phyloP scores from a whole-genome alignment of 768 basidiomycete genomes.

The Panaeolus papilionaceus region DNA sequence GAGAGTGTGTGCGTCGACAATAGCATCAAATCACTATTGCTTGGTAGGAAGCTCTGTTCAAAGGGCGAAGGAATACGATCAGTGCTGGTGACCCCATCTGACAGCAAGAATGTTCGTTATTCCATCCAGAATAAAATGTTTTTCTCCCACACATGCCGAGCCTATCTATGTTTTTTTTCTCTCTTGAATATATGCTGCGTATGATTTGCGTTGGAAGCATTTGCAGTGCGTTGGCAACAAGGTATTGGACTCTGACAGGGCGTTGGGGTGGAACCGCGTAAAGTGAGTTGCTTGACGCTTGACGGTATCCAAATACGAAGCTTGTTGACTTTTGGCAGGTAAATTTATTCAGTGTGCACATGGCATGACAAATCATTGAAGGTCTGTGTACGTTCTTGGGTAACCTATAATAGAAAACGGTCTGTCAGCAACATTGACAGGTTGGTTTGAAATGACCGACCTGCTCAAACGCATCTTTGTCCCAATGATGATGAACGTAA shows the following conservation, averaged over 20 bases:
- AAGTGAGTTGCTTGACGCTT: background rate
- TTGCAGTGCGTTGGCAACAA: background rate
- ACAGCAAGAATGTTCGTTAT: background rate
- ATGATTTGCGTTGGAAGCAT: background rate
- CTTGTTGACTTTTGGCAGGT: background rate
- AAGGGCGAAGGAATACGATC: background rate
- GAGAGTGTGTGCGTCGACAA: background rate
- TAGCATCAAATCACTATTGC: background rate
- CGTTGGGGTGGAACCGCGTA: background rate
- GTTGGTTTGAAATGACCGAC: conserved; percentile 27
- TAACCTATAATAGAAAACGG: background rate
- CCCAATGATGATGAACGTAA: conserved; percentile 73
- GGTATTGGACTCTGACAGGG: background rate
- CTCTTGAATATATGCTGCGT: background rate
- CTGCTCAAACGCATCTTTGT: conserved; percentile 44
- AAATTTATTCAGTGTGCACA: background rate
- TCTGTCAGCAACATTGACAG: background rate
- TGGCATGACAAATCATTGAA: background rate
- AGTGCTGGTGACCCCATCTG: background rate
- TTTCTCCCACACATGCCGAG: background rate
- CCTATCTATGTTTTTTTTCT: background rate
- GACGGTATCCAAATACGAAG: background rate
- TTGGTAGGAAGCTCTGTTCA: background rate
- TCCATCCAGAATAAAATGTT: background rate
- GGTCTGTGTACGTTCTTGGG: background rate